These are phyloP conservation scores for Fragaria ananassa DNA, from an alignment of 306 rosid species.

Conservation along the genomic window DNA sequence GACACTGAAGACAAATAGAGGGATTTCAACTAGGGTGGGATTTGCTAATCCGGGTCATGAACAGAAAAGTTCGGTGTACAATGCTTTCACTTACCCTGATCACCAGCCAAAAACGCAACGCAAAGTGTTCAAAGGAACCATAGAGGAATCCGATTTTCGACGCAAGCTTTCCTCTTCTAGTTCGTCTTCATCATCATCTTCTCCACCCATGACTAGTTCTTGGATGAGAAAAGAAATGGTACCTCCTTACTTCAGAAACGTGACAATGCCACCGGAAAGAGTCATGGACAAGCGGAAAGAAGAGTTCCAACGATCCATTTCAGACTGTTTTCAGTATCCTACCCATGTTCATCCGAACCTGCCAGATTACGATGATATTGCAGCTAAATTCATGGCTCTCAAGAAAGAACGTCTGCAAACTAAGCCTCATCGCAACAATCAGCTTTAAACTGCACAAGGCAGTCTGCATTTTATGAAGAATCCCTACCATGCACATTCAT, in stretches of 20 bases:
- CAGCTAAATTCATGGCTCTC: conserved; percentile 58
- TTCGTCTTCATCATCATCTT: conserved; percentile 8
- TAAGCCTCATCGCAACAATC: conserved; percentile 12
- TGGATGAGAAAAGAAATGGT: conserved; percentile 26
- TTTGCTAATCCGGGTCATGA: conserved; percentile 18
- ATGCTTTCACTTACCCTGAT: conserved; percentile 35
- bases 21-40: conserved; percentile 12
- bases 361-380: conserved; percentile 70
- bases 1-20: conserved; percentile 26
- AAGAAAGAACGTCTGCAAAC: conserved; percentile 45
- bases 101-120: conserved; percentile 20
- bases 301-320: conserved; percentile 46
- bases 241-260: conserved; percentile 44
- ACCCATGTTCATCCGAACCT: conserved; percentile 76
- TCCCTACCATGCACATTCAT: neutral
- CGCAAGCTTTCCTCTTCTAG: conserved; percentile 2
- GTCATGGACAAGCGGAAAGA: conserved; percentile 23
- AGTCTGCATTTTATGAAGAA: neutral
- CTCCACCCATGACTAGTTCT: conserved; percentile 18
- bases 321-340: conserved; percentile 49
- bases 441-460: neutral
- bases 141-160: conserved; percentile 8
- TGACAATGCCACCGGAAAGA: conserved; percentile 59
- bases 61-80: conserved; percentile 21
- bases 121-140: conserved; percentile 19